Conservation (phyloP, 108 stramenopile species). For the Cyclotella cryptica region DNA sequence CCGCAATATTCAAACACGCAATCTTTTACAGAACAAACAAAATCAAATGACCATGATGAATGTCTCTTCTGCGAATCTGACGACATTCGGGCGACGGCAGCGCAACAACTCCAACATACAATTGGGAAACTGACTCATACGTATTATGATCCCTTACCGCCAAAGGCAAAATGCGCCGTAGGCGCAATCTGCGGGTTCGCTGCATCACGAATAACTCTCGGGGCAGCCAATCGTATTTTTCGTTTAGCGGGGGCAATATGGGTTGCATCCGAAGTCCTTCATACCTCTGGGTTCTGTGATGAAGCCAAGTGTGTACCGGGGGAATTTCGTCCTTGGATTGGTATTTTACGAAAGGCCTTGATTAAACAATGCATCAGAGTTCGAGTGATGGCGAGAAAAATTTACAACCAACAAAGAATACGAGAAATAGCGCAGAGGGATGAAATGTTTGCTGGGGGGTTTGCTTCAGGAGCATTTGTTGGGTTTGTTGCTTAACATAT, state of each 20-base stretch:
- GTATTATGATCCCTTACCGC: constrained; percentile 43
- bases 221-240: constrained; percentile 47
- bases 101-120: constrained; percentile 37
- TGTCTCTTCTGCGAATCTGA: background rate
- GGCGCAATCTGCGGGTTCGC: constrained; percentile 35
- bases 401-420: constrained; percentile 39
- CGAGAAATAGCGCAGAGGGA: constrained; percentile 42
- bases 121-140: constrained; percentile 8
- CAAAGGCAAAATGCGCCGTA: constrained; percentile 39
- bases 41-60: constrained; percentile 5
- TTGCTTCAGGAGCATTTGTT: constrained; percentile 49
- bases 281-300: constrained; percentile 46
- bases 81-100: constrained; percentile 1
- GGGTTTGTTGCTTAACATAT: constrained; percentile 51
- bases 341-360: constrained; percentile 19
- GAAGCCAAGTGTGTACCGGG: constrained; percentile 35
- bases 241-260: constrained; percentile 41
- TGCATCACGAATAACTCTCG: constrained; percentile 35
- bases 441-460: constrained; percentile 37
- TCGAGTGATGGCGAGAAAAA: constrained; percentile 17
- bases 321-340: constrained; percentile 48
- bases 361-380: constrained; percentile 34
- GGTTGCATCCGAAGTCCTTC: constrained; percentile 38
- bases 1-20: constrained; percentile 1
- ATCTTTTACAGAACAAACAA: background rate